phyloP scores from a whole-genome alignment of 2,329 filamentous ascomycete species.

The Sphaerulina vaccinii region DNA sequence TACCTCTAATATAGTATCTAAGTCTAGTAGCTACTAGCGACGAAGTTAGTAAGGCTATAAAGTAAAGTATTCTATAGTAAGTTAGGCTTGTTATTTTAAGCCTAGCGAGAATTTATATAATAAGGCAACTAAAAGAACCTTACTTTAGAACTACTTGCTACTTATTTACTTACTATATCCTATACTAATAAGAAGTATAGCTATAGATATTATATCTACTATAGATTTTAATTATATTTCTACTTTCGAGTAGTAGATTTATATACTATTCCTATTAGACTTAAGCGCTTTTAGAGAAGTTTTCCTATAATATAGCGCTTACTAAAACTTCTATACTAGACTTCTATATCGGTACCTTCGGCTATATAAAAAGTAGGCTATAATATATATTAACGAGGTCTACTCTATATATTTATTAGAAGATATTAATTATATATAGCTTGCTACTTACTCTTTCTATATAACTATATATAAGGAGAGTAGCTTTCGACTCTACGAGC shows the following conservation, averaged over 20 bases:
- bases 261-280: background rate
- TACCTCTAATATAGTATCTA: background rate
- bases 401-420: background rate
- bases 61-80: background rate
- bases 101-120: no score
- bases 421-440: background rate
- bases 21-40: background rate
- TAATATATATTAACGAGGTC: background rate
- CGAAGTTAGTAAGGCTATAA: background rate
- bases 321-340: background rate
- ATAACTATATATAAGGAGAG: background rate
- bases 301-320: background rate
- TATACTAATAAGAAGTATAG: background rate
- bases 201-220: background rate
- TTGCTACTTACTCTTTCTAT: background rate
- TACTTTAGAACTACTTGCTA: background rate
- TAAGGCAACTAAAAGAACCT: no score
- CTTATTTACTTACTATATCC: background rate
- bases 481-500: background rate
- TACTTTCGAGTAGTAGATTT: background rate
- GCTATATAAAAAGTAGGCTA: background rate
- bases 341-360: background rate
- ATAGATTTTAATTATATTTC: background rate
- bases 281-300: background rate
- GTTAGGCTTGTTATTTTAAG: no score